Percentiles rank a stretch among this genome's conserved stretches.
Conservation (phyloP, 257 asterid species). For the Nicotiana tabacum region DNA sequence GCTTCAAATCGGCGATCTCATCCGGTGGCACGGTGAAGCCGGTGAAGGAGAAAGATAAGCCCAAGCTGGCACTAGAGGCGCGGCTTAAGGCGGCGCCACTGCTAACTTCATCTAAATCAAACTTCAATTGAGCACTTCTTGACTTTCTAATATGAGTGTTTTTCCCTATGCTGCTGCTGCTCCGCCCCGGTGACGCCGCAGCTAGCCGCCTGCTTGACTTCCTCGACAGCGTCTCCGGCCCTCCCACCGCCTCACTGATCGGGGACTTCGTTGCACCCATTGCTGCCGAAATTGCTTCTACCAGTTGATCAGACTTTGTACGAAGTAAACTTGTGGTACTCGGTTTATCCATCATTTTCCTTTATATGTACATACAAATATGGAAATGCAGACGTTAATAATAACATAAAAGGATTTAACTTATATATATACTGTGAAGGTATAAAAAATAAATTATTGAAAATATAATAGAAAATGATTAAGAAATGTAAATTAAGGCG, state of each 20-base stretch:
- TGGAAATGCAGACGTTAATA: background rate
- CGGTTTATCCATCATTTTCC: conserved; percentile 36
- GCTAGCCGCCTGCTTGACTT: conserved; percentile 57
- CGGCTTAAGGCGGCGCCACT: conserved; percentile 95
- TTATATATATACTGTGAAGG: too few relatives aligned
- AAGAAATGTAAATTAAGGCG: too few relatives aligned
- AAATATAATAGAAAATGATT: background rate
- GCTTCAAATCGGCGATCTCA: conserved; percentile 48
- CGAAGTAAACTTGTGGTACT: conserved; percentile 46
- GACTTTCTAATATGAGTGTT: conserved; percentile 77
- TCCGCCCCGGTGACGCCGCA: conserved; percentile 59
- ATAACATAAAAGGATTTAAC: background rate
- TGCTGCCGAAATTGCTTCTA: conserved; percentile 71
- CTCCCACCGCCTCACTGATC: background rate
- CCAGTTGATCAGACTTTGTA: conserved; percentile 84
- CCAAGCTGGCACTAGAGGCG: conserved; percentile 95
- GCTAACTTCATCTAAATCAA: conserved; percentile 74
- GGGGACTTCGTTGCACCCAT: conserved; percentile 47
- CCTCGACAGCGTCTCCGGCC: conserved; percentile 44
- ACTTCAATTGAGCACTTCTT: conserved; percentile 85
- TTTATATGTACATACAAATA: background rate
- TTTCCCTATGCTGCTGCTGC: conserved; percentile 28
- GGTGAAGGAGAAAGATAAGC: conserved; percentile 80
- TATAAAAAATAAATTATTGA: background rate
- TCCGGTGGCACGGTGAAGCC: conserved; percentile 86